Evolutionary conservation across 75 land plant genomes (phyloP).

Genomic region (Picea sitchensis): DNA sequence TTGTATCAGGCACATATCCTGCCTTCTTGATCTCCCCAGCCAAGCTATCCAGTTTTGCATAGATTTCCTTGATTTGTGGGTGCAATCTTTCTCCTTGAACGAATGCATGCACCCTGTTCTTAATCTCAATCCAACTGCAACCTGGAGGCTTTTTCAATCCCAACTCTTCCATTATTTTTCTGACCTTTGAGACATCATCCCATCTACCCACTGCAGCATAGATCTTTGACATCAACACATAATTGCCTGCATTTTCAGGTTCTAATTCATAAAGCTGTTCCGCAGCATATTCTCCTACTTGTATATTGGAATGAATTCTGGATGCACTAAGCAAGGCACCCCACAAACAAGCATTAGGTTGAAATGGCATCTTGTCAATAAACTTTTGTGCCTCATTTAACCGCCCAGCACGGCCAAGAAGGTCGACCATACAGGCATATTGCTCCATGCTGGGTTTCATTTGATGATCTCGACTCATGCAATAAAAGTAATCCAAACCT

Average conservation of each 20-base stretch:
- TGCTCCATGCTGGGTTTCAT: constrained; percentile 13
- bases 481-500: constrained; percentile 12
- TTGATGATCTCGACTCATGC: constrained; percentile 4
- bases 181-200: constrained; percentile 14
- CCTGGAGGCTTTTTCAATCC: constrained; percentile 6
- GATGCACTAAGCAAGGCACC: constrained; percentile 17
- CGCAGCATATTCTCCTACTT: constrained; percentile 21
- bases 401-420: constrained; percentile 17
- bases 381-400: constrained; percentile 20
- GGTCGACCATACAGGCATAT: constrained; percentile 17
- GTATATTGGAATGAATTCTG: constrained; percentile 13
- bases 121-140: constrained; percentile 13
- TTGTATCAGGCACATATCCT: background rate
- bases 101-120: constrained; percentile 8
- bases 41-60: background rate
- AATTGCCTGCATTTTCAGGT: constrained; percentile 13
- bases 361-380: constrained; percentile 24
- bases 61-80: background rate
- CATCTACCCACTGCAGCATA: constrained; percentile 16
- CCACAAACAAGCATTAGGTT: constrained; percentile 16
- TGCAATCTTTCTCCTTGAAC: constrained; percentile 1
- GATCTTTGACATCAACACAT: constrained; percentile 18
- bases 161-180: constrained; percentile 11
- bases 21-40: background rate
- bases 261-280: constrained; percentile 12